phyloP scores from a whole-genome alignment of 148 eudicot genomes.

The Polygonum maritimum region DNA sequence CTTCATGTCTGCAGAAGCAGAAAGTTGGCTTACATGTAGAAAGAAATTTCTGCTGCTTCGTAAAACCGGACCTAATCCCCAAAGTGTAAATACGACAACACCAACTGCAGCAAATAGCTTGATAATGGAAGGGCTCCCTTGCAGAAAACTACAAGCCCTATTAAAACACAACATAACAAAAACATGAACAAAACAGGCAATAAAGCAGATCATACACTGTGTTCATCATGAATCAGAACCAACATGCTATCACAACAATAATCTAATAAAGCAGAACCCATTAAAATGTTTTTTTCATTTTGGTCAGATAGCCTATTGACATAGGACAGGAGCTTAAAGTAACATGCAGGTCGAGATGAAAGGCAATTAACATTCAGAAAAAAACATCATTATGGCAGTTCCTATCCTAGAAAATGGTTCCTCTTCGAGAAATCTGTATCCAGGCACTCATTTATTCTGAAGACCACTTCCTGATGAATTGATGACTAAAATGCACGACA shows the following conservation, averaged over 20 bases:
- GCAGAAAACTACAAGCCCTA: conserved; percentile 55
- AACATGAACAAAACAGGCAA: neutral
- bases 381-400: neutral
- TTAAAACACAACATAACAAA: conserved; percentile 11
- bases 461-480: neutral
- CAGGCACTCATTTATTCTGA: neutral
- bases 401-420: neutral
- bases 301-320: neutral
- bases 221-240: neutral
- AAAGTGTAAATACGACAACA: conserved; percentile 59
- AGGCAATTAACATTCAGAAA: neutral
- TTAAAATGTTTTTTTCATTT: neutral
- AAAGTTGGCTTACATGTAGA: conserved; percentile 38
- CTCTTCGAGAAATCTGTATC: neutral
- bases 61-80: conserved; percentile 76
- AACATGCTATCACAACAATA: neutral
- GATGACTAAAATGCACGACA: neutral
- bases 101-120: conserved; percentile 68
- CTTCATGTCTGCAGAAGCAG: conserved; percentile 4
- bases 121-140: conserved; percentile 43
- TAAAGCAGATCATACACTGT: neutral
- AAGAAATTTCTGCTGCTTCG: conserved; percentile 51
- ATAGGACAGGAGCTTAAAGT: neutral
- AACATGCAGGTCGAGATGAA: neutral
- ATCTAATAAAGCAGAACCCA: neutral